Evolutionary conservation across 2,329 filamentous ascomycete genomes (phyloP), one percentile per base, ranked within the genome.

Genomic region (Nothomitra cinnamomea): DNA sequence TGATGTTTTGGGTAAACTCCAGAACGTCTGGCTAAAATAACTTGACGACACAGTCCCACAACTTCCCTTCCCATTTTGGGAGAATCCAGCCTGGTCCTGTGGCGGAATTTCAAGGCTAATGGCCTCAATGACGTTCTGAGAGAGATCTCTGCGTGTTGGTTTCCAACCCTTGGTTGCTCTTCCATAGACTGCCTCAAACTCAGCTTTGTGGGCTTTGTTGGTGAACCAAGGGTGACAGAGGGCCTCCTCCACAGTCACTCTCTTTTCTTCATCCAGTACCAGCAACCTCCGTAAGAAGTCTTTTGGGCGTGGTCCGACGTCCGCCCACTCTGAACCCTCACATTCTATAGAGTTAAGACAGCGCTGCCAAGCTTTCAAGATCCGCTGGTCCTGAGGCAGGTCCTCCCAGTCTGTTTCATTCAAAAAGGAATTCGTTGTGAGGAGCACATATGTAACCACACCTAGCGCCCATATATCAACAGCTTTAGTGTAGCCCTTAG

Each of bases 381-480:
- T 58, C 10, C 63, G 61, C 2, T 78, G 62, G 53, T 76, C 67
- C 50, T 68, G 70, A 24, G 63, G 55, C 32, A 61, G 61, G 17
- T 10, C 24, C 43, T 69, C 65, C 12, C 8, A 70, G 61, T 0
- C 58, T 56, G 19, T 58, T 55, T 38, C 69, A 61, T 65, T 56
- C 78, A 78, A 32, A 2, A 76, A 63, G 2, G 67, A 64, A 8
- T 72, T 66, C 13, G 74, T 74, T 0, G 71, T 72, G 15, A 81
- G 65, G 13, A 82, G 61, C 7, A 72, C 66, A 7, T 69, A 70
- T 1, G 75, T 68, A 2, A 81, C 67, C 48, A 70, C 72, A 4
- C 78, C 79, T n/a, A 82, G 60, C 0, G 78, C 77, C 78, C 78
- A 82, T 62, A 82, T 70, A 58, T 82, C 79, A 7, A 80, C 69